A percentile compares a stretch with the other conserved stretches of the same genome.
These are phyloP conservation scores for Ceratobasidium sp. DNA, from an alignment of 1,284 basidiomycete genomes.

Conservation along the genomic window DNA sequence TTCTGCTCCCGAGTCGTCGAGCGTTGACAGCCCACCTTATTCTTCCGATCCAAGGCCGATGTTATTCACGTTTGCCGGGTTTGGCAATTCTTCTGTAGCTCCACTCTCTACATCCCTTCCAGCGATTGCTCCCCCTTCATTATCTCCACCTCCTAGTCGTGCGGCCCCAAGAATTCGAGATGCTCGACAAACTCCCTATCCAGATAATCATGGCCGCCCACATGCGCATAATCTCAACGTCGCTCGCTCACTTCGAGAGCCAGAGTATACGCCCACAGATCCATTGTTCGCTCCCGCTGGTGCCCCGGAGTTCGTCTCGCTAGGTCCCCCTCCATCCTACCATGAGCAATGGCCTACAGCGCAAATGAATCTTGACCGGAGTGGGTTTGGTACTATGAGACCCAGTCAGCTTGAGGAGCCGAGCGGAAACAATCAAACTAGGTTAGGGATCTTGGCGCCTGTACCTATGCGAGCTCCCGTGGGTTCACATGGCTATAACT, in stretches of 20 bases:
- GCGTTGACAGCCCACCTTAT: not conserved
- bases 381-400: not conserved
- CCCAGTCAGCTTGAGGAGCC: not conserved
- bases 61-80: too few relatives aligned
- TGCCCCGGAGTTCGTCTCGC: not conserved
- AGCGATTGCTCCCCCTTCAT: constrained; percentile 1
- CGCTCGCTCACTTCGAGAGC: not conserved
- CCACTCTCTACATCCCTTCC: not conserved
- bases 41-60: not conserved
- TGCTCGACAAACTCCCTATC: constrained; percentile 22
- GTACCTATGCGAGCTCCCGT: not conserved
- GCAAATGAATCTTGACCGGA: not conserved
- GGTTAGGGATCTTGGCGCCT: not conserved
- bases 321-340: not conserved
- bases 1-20: not conserved
- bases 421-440: not conserved
- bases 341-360: not conserved
- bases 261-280: not conserved
- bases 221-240: not conserved
- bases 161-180: constrained; percentile 17
- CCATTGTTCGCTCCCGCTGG: not conserved
- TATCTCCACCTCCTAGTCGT: not conserved
- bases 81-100: not conserved
- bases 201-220: not conserved
- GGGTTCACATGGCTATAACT: not conserved